Conservation (phyloP, 106 monocot species). For the Apostasia shenzhenica region DNA sequence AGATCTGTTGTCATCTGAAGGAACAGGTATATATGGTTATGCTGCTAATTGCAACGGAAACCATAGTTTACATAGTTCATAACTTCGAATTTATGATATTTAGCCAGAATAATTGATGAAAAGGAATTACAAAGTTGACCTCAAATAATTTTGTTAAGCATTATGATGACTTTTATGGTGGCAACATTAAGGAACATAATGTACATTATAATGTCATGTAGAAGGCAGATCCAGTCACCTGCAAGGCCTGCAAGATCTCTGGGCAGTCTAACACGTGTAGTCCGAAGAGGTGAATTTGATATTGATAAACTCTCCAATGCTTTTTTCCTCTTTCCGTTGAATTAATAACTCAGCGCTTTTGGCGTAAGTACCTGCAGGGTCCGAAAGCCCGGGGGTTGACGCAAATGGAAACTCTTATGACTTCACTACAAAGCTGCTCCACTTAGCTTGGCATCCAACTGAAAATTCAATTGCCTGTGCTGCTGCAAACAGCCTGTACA, state of each 20-base stretch:
- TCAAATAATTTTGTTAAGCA: no score
- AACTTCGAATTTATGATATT: no score
- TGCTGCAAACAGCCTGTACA: conserved; percentile 61
- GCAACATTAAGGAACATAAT: no score
- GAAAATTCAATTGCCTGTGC: conserved; percentile 61
- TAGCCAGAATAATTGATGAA: no score
- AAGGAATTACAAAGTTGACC: no score
- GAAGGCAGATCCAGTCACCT: conserved; percentile 49
- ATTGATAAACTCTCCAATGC: no score
- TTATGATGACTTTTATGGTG: no score
- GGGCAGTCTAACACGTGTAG: conserved; percentile 44
- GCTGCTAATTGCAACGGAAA: no score
- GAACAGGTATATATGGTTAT: no score
- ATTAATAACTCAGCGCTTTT: background rate
- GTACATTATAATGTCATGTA: conserved; percentile 5
- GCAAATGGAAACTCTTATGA: conserved; percentile 46
- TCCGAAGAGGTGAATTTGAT: conserved; percentile 41
- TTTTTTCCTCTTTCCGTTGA: background rate
- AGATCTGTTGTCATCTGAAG: no score
- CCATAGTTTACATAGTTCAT: no score
- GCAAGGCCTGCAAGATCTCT: conserved; percentile 53
- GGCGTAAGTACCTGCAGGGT: background rate
- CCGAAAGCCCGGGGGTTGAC: conserved; percentile 35
- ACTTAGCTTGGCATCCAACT: conserved; percentile 64
- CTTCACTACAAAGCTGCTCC: conserved; percentile 48